A percentile compares a stretch with the other conserved stretches of the same genome.
phyloP scores from a whole-genome alignment of 2,329 filamentous ascomycete genomes.

The Colletotrichum cordylinicola region DNA sequence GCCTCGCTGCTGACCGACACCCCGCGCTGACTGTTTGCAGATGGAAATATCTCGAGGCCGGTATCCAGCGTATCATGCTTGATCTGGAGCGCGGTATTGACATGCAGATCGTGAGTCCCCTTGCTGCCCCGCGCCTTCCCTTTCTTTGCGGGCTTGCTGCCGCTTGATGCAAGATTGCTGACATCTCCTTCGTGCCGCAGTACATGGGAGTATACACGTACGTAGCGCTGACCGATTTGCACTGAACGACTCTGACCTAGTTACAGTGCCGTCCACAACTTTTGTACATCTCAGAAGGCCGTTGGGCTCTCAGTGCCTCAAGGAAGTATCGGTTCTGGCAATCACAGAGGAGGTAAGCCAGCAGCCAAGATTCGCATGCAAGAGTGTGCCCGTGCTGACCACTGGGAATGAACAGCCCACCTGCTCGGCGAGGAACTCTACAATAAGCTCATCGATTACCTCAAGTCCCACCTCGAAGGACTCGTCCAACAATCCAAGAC shows the following conservation, averaged over 20 bases:
- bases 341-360: constrained; percentile 73
- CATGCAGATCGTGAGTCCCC: constrained; percentile 78
- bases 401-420: constrained; percentile 68
- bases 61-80: constrained; percentile 92
- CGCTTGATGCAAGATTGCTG: not conserved
- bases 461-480: constrained; percentile 75
- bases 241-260: constrained; percentile 37
- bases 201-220: constrained; percentile 98
- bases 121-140: constrained; percentile 6
- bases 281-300: constrained; percentile 97
- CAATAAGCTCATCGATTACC: constrained; percentile 86
- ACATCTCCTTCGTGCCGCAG: constrained; percentile 38
- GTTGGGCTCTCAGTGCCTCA: constrained; percentile 59
- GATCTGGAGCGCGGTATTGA: constrained; percentile 92
- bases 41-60: constrained; percentile 88
- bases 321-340: constrained; percentile 48
- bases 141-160: not conserved
- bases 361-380: not conserved
- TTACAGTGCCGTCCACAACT: constrained; percentile 89
- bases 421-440: constrained; percentile 96
- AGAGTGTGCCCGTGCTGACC: constrained; percentile 12
- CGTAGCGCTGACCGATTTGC: not conserved
- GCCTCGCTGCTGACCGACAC: not conserved
- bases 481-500: constrained; percentile 76
- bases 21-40: constrained; percentile 47